These are phyloP conservation scores for Asterochloris sp. DNA, from an alignment of 139 green algal genomes.

Conservation along the genomic window DNA sequence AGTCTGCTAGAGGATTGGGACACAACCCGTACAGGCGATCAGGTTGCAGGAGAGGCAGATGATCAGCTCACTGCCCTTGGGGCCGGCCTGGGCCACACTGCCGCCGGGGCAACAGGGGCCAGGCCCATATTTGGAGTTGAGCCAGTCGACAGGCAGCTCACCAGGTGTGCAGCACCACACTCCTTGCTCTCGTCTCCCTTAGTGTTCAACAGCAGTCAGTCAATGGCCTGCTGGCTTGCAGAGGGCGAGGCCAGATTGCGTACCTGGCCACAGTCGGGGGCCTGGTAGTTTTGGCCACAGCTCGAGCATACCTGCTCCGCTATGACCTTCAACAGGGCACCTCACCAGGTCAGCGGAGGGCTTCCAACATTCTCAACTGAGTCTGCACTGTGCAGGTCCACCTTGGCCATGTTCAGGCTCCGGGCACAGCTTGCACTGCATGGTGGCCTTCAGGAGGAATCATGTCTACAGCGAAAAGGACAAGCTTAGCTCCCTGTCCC, in stretches of 20 bases:
- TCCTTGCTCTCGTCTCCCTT: not conserved
- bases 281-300: conserved; percentile 70
- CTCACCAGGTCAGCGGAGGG: conserved; percentile 13
- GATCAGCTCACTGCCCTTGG: not conserved
- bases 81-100: too few relatives aligned
- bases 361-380: not conserved
- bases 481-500: not conserved
- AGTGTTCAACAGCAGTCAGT: not conserved
- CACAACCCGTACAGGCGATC: not conserved
- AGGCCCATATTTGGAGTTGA: conserved; percentile 26
- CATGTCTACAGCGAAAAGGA: not conserved
- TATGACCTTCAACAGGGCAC: conserved; percentile 53
- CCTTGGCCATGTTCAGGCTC: too few relatives aligned
- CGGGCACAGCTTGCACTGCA: not conserved
- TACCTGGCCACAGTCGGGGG: conserved; percentile 51
- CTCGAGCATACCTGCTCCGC: conserved; percentile 65
- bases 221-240: conserved; percentile 18
- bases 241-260: conserved; percentile 50
- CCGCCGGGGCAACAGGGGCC: not conserved
- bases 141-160: conserved; percentile 13
- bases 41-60: not conserved
- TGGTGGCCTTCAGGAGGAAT: not conserved
- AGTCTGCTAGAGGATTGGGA: conserved; percentile 21
- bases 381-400: not conserved
- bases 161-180: not conserved